Evolutionary conservation across 768 basidiomycete species (phyloP), one percentile per base, ranked within the genome.

Genomic region (Leucosporidium creatinivorum): DNA sequence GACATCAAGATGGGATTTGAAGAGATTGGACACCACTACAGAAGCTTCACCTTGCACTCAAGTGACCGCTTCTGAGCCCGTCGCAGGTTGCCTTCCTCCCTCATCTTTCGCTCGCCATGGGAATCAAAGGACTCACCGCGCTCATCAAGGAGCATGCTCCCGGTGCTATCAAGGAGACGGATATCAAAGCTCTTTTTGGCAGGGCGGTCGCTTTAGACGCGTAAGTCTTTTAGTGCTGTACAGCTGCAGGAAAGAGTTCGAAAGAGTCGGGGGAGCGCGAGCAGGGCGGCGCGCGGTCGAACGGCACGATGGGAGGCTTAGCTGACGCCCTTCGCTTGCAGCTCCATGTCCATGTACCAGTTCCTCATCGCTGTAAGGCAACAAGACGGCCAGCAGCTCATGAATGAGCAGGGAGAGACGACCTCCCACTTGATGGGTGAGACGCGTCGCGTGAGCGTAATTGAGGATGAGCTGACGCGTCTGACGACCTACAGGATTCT

Each of bases 121-220:
- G 93, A 81, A 94, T 96, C 81, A 96, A 96, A 80, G 93, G 96
- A 30, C 83, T 99, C 39, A 97, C 93, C 18, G 88, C 84, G 15
- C 83, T 99, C 26, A 82, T 99, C 68, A 86, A 86, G 12, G 89
- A 97, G 76, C 86, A 94, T 79, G 91, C 96, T 9, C 96, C 96
- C 1, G 85, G 82, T 60, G 82, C 89, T 13, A 91, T 96, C 74
- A 84, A 77, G 63, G 73, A 77, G 39, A 65, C 70, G 30, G 76
- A 75, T 28, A 76, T 75, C 65, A 75, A 73, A 81, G 93, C 91
- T 30, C 86, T 99, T 54, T 98, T 99, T 73, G 94, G 96, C 2
- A 87, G 96, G 74, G 98, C 97, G 81, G 93, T 98, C 72, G 94
- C 94, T 67, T 91, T 99, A 72, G 96, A 99, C 82, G 96, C 96